Conservation (phyloP, 2,329 filamentous ascomycete genomes). For the Paracoccidioides lutzii region DNA sequence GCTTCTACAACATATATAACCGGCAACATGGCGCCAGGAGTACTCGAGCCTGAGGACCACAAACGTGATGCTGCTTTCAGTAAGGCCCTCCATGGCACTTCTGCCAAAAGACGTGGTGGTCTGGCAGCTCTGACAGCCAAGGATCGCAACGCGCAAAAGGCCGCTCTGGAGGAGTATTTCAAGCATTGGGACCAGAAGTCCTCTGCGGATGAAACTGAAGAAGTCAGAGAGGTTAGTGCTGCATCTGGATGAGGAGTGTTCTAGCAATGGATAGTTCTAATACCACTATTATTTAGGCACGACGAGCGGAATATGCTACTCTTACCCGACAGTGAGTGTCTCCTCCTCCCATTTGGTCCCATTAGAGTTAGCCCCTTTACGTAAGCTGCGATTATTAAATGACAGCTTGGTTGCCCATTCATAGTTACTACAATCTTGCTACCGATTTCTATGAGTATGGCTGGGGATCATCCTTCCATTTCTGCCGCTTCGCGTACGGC, state of each 20-base stretch:
- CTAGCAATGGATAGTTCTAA: not conserved
- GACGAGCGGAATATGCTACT: constrained; percentile 80
- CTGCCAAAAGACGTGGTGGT: constrained; percentile 56
- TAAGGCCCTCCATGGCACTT: constrained; percentile 70
- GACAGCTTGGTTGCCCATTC: constrained; percentile 8
- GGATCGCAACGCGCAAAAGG: constrained; percentile 62
- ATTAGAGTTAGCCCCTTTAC: not conserved
- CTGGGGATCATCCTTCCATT: constrained; percentile 94
- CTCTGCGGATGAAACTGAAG: constrained; percentile 66
- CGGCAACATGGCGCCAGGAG: constrained; percentile 36
- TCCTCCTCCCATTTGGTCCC: not conserved
- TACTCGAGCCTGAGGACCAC: constrained; percentile 72
- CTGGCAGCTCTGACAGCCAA: constrained; percentile 78
- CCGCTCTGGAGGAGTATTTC: constrained; percentile 82
- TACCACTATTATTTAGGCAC: constrained; percentile 42
- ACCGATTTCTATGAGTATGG: constrained; percentile 95
- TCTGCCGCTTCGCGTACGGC: constrained; percentile 79
- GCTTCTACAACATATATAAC: not conserved
- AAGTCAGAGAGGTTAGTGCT: constrained; percentile 54
- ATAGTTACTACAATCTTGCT: constrained; percentile 89
- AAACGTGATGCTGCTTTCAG: constrained; percentile 80
- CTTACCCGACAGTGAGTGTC: constrained; percentile 72
- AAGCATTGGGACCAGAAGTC: constrained; percentile 90
- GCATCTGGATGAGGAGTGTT: not conserved
- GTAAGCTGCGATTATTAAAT: not conserved